phyloP scores from a whole-genome alignment of 495 filamentous ascomycete genomes.

The Lindgomyces ingoldianus region DNA sequence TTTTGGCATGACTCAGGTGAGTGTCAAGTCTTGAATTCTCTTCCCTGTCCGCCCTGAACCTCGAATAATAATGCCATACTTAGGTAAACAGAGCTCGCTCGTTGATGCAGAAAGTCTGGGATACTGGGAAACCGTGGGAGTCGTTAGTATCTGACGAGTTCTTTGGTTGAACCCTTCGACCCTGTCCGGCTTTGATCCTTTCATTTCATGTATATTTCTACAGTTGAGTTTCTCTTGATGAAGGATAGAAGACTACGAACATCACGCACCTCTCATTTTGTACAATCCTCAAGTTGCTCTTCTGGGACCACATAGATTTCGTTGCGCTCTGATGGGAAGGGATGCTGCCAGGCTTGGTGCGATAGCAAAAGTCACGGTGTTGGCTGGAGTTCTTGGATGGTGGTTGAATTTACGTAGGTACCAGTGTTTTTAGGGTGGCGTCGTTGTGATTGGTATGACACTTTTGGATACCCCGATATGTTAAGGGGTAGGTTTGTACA shows the following conservation, averaged over 20 bases:
- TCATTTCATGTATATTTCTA: background rate
- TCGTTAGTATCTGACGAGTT: conserved; percentile 65
- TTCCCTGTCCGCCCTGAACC: too few species aligned
- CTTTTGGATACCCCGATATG: background rate
- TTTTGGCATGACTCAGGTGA: conserved; percentile 73
- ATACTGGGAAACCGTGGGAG: conserved; percentile 63
- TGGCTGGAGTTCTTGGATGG: background rate
- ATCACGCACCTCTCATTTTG: background rate
- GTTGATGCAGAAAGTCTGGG: conserved; percentile 70
- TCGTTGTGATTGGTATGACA: background rate
- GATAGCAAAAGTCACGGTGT: background rate
- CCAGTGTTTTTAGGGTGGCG: too few species aligned
- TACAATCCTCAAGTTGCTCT: too few species aligned
- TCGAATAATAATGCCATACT: background rate
- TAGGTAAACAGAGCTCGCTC: conserved; percentile 59
- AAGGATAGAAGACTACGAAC: background rate
- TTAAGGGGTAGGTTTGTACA: background rate
- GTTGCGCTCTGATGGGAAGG: too few species aligned
- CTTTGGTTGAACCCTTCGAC: conserved; percentile 52
- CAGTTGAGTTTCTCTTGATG: background rate
- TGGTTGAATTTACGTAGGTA: too few species aligned
- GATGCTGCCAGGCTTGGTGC: too few species aligned
- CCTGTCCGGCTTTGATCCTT: background rate
- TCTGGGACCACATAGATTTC: too few species aligned
- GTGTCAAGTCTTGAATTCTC: too few species aligned